phyloP scores from a whole-genome alignment of 371 early-diverging fungal species.

The Basidiobolus heterosporus region DNA sequence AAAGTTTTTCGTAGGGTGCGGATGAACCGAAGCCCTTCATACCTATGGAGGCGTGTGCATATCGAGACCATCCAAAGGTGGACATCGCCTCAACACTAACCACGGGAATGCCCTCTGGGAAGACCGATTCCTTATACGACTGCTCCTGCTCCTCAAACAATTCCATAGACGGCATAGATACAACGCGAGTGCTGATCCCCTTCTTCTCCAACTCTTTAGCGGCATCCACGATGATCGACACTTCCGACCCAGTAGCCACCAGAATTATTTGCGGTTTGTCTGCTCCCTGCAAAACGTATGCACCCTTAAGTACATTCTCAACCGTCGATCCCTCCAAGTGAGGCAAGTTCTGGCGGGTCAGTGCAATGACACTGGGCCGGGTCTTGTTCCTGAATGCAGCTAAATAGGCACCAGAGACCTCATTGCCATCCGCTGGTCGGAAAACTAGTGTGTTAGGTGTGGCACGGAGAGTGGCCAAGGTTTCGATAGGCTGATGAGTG shows the following conservation, averaged over 20 bases:
- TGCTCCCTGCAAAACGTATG: constrained; percentile 46
- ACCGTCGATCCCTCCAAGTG: constrained; percentile 70
- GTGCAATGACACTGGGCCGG: constrained; percentile 75
- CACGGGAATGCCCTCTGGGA: constrained; percentile 60
- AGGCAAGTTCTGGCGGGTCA: constrained; percentile 92
- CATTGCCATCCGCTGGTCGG: constrained; percentile 95
- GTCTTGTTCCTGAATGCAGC: constrained; percentile 50
- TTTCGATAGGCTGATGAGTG: constrained; percentile 98
- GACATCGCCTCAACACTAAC: constrained; percentile 86
- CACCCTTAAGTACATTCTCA: constrained; percentile 60
- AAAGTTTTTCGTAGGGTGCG: constrained; percentile 64
- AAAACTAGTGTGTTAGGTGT: constrained; percentile 80
- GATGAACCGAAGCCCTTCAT: constrained; percentile 89
- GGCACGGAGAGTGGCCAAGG: constrained; percentile 84
- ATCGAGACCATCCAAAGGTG: constrained; percentile 90
- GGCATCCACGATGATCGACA: constrained; percentile 71
- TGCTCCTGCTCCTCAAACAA: constrained; percentile 82
- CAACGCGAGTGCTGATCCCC: constrained; percentile 58
- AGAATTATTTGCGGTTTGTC: constrained; percentile 41
- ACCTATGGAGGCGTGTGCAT: constrained; percentile 83
- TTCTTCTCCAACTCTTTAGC: constrained; percentile 47
- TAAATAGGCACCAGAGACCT: constrained; percentile 80
- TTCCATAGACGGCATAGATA: constrained; percentile 92
- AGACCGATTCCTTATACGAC: constrained; percentile 73
- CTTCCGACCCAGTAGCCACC: constrained; percentile 93